Conservation (phyloP, 2,329 filamentous ascomycete species). For the Nothophaeocryptopus gaeumannii region DNA sequence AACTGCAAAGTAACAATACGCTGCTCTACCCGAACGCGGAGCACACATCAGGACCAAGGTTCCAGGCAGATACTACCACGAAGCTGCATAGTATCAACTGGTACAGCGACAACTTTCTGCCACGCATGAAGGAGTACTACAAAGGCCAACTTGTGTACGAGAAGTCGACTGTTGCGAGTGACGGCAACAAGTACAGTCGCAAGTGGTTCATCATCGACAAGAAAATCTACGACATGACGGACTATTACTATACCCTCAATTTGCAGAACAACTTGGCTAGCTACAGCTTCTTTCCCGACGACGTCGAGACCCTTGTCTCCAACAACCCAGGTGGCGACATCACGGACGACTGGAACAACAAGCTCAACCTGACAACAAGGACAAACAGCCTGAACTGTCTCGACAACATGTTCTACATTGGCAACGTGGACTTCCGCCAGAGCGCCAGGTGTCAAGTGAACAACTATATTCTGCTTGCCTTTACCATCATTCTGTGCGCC, state of each 20-base stretch:
- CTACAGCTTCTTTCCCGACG: conserved; percentile 71
- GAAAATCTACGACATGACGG: conserved; percentile 80
- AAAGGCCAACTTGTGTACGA: conserved; percentile 81
- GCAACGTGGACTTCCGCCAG: conserved; percentile 79
- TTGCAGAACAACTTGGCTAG: conserved; percentile 49
- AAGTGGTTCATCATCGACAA: conserved; percentile 77
- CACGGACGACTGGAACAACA: conserved; percentile 59
- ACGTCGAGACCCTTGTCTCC: conserved; percentile 66
- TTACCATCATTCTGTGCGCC: conserved; percentile 76
- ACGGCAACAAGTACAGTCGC: conserved; percentile 66
- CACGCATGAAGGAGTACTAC: conserved; percentile 79
- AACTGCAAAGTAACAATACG: conserved; percentile 65
- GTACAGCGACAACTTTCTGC: conserved; percentile 73
- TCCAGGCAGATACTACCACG: conserved; percentile 54
- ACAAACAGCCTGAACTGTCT: conserved; percentile 76
- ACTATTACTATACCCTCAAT: conserved; percentile 80
- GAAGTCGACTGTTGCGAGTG: conserved; percentile 54
- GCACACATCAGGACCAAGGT: conserved; percentile 67
- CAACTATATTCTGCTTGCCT: conserved; percentile 83
- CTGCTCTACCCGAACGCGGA: conserved; percentile 45
- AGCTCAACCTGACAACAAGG: conserved; percentile 54
- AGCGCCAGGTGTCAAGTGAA: conserved; percentile 76
- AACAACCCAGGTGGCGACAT: conserved; percentile 79
- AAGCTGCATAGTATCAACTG: conserved; percentile 64
- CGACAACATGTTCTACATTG: conserved; percentile 77